These are phyloP conservation scores for Arthrobotrys sphaeroides DNA, from an alignment of 2,329 filamentous ascomycete genomes.

Conservation along the genomic window DNA sequence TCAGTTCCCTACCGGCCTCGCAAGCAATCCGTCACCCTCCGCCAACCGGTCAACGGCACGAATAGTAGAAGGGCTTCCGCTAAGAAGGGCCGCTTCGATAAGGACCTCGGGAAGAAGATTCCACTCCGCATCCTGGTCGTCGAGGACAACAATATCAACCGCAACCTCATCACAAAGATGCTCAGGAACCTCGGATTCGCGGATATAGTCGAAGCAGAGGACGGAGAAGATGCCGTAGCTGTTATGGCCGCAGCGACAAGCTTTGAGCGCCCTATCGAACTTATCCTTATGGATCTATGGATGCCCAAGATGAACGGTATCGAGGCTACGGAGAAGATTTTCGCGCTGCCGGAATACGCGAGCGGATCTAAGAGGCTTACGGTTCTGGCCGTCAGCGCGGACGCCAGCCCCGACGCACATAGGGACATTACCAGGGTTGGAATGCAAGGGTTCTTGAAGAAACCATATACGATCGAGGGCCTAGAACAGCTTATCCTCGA, in stretches of 20 bases:
- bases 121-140: slow-evolving; percentile 75
- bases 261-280: slow-evolving; percentile 64
- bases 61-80: background rate
- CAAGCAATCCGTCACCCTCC: slow-evolving; percentile 58
- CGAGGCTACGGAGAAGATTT: slow-evolving; percentile 72
- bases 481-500: slow-evolving; percentile 70
- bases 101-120: slow-evolving; percentile 68
- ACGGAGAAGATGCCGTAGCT: slow-evolving; percentile 74
- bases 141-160: slow-evolving; percentile 78
- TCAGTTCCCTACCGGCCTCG: slow-evolving; percentile 41
- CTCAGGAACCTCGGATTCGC: slow-evolving; percentile 73
- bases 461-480: slow-evolving; percentile 72
- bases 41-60: slow-evolving; percentile 41
- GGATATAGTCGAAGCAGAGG: slow-evolving; percentile 72
- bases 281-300: slow-evolving; percentile 79
- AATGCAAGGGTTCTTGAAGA: slow-evolving; percentile 75
- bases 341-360: slow-evolving; percentile 65
- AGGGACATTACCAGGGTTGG: slow-evolving; percentile 70
- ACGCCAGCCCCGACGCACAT: slow-evolving; percentile 72
- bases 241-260: slow-evolving; percentile 66
- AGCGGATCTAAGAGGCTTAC: slow-evolving; percentile 59
- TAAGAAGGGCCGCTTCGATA: slow-evolving; percentile 63
- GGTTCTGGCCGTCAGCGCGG: slow-evolving; percentile 73
- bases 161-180: slow-evolving; percentile 73
- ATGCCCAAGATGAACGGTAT: slow-evolving; percentile 80